Evolutionary conservation across 2,329 filamentous ascomycete species (phyloP).

Genomic region (Torrubiellomyces zombiae): DNA sequence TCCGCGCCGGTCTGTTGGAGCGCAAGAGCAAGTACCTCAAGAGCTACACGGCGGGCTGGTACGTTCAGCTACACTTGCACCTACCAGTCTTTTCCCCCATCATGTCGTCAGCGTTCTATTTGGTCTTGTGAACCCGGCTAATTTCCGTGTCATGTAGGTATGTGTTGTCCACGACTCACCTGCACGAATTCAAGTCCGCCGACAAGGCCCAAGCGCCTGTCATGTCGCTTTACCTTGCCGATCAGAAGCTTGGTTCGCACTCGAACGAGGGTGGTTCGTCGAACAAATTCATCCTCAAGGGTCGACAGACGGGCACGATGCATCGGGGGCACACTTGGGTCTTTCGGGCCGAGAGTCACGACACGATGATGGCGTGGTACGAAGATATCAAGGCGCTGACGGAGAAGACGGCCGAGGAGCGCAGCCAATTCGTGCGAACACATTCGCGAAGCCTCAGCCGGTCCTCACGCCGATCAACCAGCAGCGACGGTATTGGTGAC

Average conservation of each 20-base stretch:
- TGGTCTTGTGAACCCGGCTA: neutral
- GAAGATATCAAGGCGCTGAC: conserved; percentile 83
- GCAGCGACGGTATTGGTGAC: conserved; percentile 67
- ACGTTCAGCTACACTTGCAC: no score
- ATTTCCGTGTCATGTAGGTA: conserved; percentile 43
- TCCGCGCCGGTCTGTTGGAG: conserved; percentile 80
- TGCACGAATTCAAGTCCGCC: conserved; percentile 98
- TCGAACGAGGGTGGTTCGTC: conserved; percentile 69
- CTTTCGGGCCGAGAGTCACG: conserved; percentile 56
- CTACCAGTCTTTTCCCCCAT: no score
- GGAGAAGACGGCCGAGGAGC: conserved; percentile 75
- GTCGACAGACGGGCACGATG: conserved; percentile 81
- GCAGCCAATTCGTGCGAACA: conserved; percentile 69
- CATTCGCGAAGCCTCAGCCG: conserved; percentile 67
- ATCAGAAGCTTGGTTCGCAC: conserved; percentile 89
- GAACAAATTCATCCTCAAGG: conserved; percentile 96
- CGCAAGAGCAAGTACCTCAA: conserved; percentile 98
- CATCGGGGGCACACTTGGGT: conserved; percentile 67
- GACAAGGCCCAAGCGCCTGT: conserved; percentile 82
- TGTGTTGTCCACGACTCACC: conserved; percentile 84
- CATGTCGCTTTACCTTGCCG: conserved; percentile 89
- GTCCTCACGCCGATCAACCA: conserved; percentile 41
- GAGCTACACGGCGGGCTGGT: conserved; percentile 93
- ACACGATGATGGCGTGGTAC: conserved; percentile 96
- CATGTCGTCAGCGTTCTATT: neutral